Evolutionary conservation across 2,329 filamentous ascomycete genomes (phyloP), one percentile per base, ranked within the genome.

Genomic region (Passalora sequoiae): DNA sequence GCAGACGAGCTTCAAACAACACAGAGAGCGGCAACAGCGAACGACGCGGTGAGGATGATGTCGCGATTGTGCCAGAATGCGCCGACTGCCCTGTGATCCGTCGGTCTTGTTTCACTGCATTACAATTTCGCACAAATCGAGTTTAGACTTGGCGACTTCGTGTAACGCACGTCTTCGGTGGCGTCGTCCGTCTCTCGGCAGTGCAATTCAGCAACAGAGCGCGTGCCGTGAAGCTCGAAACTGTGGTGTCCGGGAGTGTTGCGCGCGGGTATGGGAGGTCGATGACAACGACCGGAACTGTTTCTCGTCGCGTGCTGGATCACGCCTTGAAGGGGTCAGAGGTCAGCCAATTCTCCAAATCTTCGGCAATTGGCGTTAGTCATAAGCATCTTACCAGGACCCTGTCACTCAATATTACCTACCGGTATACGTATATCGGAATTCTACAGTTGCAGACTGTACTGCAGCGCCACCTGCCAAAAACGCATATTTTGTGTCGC

Each of bases 61-160:
- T 16, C 12, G 10, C 33, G 20, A 36, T n/a, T n/a, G 33, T 36
- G 33, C 32, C 19, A 24, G n/a, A 22, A 36, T 36, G 33, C 33
- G 33, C 33, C 33, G 33, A 12, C 17, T 20, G 33, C 17, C 17
- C 24, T 24, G 4, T 21, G 33, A 24, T 36, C 17, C 16, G 15
- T n/a, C 15, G 33, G 33, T 15, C 3, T 20, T 36, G 33, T 36
- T 36, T 36, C 33, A 36, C 33, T 15, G 33, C 33, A 20, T 24
- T n/a, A 33, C 17, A 36, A 36, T 20, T 13, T 36, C 33, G 19
- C 33, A 40, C 38, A 29, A 40, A 40, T 40, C 29, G 38, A 31
- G 38, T 16, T 22, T 22, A 15, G 38, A 3, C 28, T 40, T 32
- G 38, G 28, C 27, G 38, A 19, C 17, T 13, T 20, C 6, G 38